Evolutionary conservation across 2,329 filamentous ascomycete genomes (phyloP), one percentile per base, ranked within the genome.

Genomic region (Fusarium sp.): DNA sequence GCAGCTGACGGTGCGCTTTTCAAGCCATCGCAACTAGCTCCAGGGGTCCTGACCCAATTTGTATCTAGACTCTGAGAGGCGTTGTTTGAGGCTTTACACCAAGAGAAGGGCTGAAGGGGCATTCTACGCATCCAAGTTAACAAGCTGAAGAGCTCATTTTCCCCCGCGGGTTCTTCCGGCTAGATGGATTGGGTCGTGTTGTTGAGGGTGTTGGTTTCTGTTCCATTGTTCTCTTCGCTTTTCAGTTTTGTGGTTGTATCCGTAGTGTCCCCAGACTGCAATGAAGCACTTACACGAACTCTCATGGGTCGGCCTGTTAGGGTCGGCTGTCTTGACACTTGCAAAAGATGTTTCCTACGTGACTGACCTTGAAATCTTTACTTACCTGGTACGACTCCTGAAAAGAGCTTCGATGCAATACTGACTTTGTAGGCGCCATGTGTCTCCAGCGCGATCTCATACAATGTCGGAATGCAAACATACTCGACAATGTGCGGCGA

Each of bases 341-440:
- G 70, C 69, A 20, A 62, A 64, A 21, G 72, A 76, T 24, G 66
- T 83, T n/a, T 79, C 79, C 26, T 84, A 84, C 57, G 79, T 84
- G 65, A 84, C 82, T 1, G 83, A 84, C 44, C 76, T 85, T 4
- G 68, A 76, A 10, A 78, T 84, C 41, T 85, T 76, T 67, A 80
- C 79, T 15, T 69, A 78, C 10, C 71, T 85, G 71, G 82, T 84
- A 78, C 20, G 77, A 3, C 58, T 38, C 24, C 29, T 38, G 8
- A 24, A 33, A 13, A 6, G 23, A 20, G 43, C 15, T 18, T 6
- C 20, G 2, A 10, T 6, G 29, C 16, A 21, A 18, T 59, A 31
- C 52, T 69, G 26, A 69, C 50, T 60, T 26, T 29, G 15, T 26
- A 87, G 83, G 85, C 85, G 38, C 84, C 84, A 24, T 88, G 86